Conservation (phyloP, 352 stramenopile genomes). For the Globisporangium mamillatum region DNA sequence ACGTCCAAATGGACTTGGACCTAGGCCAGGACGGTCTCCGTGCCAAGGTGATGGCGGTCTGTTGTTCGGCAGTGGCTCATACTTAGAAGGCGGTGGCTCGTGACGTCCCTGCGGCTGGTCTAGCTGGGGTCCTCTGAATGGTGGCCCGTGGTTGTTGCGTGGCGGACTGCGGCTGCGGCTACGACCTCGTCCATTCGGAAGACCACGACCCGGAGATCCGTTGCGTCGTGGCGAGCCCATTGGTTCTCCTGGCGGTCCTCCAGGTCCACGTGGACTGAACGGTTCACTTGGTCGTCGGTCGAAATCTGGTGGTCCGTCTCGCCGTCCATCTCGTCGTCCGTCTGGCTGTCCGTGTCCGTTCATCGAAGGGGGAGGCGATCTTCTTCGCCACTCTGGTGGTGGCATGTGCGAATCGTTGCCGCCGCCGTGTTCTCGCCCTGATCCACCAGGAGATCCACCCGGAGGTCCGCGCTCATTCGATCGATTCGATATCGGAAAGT, state of each 20-base stretch:
- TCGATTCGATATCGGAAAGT: slow-evolving; percentile 8
- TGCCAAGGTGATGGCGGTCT: slow-evolving; percentile 14
- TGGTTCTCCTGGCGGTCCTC: background rate
- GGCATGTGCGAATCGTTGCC: background rate
- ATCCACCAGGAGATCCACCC: background rate
- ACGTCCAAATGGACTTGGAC: background rate
- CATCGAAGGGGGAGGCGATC: slow-evolving; percentile 6
- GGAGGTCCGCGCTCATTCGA: slow-evolving; percentile 1
- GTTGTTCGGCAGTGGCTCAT: slow-evolving; percentile 8
- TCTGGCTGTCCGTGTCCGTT: slow-evolving; percentile 1
- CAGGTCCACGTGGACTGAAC: slow-evolving; percentile 3
- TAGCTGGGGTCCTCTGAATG: slow-evolving; percentile 8
- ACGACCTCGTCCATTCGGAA: slow-evolving; percentile 16
- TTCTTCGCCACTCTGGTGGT: slow-evolving; percentile 5
- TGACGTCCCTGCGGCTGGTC: slow-evolving; percentile 6
- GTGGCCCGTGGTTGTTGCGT: slow-evolving; percentile 24
- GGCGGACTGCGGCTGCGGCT: slow-evolving; percentile 38
- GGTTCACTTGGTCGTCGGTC: background rate
- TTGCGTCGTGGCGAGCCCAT: slow-evolving; percentile 14
- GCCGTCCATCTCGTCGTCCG: background rate
- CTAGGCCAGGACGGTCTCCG: background rate
- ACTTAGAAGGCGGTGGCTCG: slow-evolving; percentile 11
- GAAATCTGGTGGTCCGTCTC: slow-evolving; percentile 4
- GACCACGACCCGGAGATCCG: background rate
- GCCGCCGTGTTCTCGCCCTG: background rate